These are phyloP conservation scores for Penicillium herquei DNA, from an alignment of 495 filamentous ascomycete genomes.

Conservation along the genomic window DNA sequence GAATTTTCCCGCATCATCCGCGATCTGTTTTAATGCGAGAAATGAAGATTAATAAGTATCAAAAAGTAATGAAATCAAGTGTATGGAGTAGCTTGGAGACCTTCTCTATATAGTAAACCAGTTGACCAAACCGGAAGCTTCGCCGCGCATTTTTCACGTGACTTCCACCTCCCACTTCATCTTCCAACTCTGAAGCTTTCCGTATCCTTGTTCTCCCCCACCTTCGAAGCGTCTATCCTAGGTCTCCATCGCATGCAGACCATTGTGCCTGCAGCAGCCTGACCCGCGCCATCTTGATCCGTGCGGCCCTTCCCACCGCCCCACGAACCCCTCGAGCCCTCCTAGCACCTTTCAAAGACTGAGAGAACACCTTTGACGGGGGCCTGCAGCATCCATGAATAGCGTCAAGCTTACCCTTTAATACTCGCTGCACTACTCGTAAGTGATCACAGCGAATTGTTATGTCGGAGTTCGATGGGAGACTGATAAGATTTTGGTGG, in stretches of 20 bases:
- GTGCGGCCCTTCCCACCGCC: conserved; percentile 23
- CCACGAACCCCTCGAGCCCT: conserved; percentile 28
- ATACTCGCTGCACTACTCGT: neutral
- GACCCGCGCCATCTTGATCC: neutral
- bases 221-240: neutral
- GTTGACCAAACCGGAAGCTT: too few relatives aligned
- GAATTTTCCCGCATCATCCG: conserved; percentile 62
- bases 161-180: neutral
- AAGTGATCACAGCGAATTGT: neutral
- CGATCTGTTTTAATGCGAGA: conserved; percentile 59
- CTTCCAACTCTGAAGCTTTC: neutral
- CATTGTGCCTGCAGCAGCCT: neutral
- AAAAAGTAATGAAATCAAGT: too few relatives aligned
- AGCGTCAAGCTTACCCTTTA: neutral
- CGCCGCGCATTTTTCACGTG: neutral
- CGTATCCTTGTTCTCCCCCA: neutral
- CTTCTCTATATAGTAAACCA: too few relatives aligned
- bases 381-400: conserved; percentile 2
- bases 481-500: conserved; percentile 26
- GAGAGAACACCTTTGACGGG: conserved; percentile 10
- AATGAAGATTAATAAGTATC: too few relatives aligned
- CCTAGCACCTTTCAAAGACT: conserved; percentile 8
- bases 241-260: neutral
- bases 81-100: too few relatives aligned
- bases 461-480: neutral